Evolutionary conservation across 345 rosid species (phyloP), one percentile per base, ranked within the genome.

Genomic region (Camelina laxa): DNA sequence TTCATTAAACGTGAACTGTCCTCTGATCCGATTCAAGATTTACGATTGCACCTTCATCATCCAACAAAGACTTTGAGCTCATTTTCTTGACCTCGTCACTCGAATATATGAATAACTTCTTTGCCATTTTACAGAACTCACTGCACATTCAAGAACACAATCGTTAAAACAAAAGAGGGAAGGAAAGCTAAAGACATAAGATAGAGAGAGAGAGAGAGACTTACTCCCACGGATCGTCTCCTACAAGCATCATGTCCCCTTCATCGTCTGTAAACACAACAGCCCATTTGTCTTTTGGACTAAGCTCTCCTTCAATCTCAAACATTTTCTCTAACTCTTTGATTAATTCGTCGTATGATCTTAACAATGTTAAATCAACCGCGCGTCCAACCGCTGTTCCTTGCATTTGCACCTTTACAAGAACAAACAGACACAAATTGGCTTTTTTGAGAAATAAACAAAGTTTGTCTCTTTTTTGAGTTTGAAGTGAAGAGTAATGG

Each of bases 151-250:
- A 66, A 53, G 11, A 35, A 75, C 47, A 67, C 38, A 69, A 39
- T 53, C 11, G 5, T 35, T 17, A 31, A 62, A 30, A 65, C 39
- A n/a, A 65, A 39, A 22, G 41, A 54, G 42, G 15, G 24, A 31
- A 8, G 31, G 21, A 20, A n/a, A 31, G 36, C 8, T 19, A 4
- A 8, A 44, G 12, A 44, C 44, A 44, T 10, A 3, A 24, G 16
- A 58, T 15, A 45, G 19, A 16, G 3, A 55, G 10, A 24, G 2
- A 59, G 58, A 50, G 51, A 19, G 45, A 66, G 24, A 82, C 91
- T 85, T 82, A 90, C 96, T 24, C 55, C 96, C 96, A 90, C 9
- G 89, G 96, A 81, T 90, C 87, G 35, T 88, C 92, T 4, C 92
- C 92, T 50, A 82, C 83, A 17, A 90, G 91, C 96, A 88, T 90